Percentiles rank a stretch among this genome's conserved stretches.
Evolutionary conservation across 108 stramenopile genomes (phyloP).

Genomic region (Aurantiochytrium sp.): DNA sequence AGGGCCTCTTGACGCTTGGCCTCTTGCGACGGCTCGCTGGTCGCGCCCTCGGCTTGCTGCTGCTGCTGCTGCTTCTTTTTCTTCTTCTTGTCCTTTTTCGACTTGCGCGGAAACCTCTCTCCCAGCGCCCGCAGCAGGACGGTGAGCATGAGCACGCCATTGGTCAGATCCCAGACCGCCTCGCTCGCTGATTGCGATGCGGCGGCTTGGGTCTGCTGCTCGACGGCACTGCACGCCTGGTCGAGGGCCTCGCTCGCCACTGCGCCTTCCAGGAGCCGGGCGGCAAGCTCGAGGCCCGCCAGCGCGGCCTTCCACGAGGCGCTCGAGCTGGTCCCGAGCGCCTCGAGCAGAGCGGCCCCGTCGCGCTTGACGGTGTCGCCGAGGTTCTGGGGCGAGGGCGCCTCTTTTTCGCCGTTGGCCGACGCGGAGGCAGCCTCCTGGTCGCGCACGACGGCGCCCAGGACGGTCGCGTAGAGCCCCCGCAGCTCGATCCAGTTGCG

Average conservation of each 20-base stretch:
- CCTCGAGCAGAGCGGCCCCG: too few relatives aligned
- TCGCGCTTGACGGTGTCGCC: neutral
- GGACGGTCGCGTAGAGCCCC: neutral
- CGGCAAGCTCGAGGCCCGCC: too few relatives aligned
- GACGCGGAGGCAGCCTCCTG: too few relatives aligned
- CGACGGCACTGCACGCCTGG: neutral
- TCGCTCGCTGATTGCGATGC: neutral
- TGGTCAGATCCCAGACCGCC: neutral
- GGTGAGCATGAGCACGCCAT: neutral
- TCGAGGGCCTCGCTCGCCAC: neutral
- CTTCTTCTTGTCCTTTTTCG: slow-evolving; percentile 24
- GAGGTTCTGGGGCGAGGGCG: neutral
- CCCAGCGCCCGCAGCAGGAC: neutral
- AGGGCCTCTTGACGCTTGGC: neutral
- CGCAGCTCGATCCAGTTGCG: neutral
- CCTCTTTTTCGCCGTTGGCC: too few relatives aligned
- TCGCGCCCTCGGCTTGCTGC: too few relatives aligned
- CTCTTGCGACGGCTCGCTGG: too few relatives aligned
- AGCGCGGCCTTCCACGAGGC: too few relatives aligned
- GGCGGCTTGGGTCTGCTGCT: neutral
- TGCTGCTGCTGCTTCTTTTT: neutral
- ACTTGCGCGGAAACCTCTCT: neutral
- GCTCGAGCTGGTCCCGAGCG: too few relatives aligned
- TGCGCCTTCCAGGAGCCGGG: too few relatives aligned
- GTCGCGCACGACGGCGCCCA: neutral